Percentiles rank a stretch among this genome's conserved stretches.
These are phyloP conservation scores for Ascochyta rabiei DNA, from an alignment of 2,329 filamentous ascomycete species.

Conservation along the genomic window DNA sequence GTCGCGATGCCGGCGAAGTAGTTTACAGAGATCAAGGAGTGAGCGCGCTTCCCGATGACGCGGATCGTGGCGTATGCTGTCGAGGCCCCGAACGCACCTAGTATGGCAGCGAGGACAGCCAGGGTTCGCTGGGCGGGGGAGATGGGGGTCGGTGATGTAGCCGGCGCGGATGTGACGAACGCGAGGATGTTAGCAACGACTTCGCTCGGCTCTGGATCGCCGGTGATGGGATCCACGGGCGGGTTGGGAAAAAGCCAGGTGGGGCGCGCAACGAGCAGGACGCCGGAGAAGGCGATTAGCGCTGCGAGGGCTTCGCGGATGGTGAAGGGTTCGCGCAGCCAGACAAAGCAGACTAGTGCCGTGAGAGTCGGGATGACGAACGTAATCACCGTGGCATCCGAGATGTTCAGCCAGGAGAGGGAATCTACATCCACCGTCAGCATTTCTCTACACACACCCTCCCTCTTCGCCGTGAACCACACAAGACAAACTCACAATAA, in stretches of 20 bases:
- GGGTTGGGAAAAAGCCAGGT: conserved; percentile 56
- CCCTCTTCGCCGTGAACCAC: conserved; percentile 51
- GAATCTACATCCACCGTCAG: conserved; percentile 52
- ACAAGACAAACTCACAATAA: conserved; percentile 29
- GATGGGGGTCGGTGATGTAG: conserved; percentile 14
- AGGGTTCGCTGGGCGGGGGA: conserved; percentile 68
- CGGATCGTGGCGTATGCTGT: conserved; percentile 76
- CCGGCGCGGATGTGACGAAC: not conserved
- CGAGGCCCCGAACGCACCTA: conserved; percentile 76
- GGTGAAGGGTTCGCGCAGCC: conserved; percentile 76
- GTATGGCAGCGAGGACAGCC: conserved; percentile 70
- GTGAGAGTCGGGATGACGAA: conserved; percentile 80
- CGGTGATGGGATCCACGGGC: conserved; percentile 32
- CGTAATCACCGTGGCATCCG: conserved; percentile 85
- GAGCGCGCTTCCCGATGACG: conserved; percentile 76
- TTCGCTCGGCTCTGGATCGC: conserved; percentile 31
- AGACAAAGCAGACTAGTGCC: conserved; percentile 77
- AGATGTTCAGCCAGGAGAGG: conserved; percentile 76
- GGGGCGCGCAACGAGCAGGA: conserved; percentile 80
- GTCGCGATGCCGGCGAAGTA: conserved; percentile 76
- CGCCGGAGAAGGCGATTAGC: conserved; percentile 73
- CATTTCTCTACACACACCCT: not conserved
- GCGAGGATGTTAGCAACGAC: conserved; percentile 18
- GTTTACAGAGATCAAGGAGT: conserved; percentile 80
- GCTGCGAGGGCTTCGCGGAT: conserved; percentile 76